Base-by-base conservation (phyloP, 176 grass and related monocot species). In the Eleusine indica region DNA sequence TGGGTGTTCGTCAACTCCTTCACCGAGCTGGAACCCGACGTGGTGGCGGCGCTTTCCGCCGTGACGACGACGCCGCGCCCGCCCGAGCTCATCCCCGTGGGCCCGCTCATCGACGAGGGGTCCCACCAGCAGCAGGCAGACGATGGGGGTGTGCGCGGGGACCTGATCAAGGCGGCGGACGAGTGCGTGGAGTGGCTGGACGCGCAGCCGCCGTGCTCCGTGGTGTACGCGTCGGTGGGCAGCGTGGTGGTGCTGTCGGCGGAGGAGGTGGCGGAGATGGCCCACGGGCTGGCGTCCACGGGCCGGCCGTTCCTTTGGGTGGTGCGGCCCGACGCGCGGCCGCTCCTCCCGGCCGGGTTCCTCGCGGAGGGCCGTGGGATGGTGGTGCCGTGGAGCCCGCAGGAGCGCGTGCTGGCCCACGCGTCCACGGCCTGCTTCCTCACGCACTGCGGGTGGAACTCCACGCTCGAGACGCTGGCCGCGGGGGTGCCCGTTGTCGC, bases 381-480 rank as follows among this genome's bases (percentile, higher is more conserved):
- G 79, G 83, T 97, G 43, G 90, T 97, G 58, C 83, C 77, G 46
- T 97, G 94, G 94, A 92, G 92, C 81, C 90, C 94, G 17, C 92
- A 97, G 86, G 92, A 92, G 21, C 80, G 38, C 15, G 94, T 97
- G 42, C 90, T 97, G 6, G 76, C 63, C 37, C 95, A 97, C 75
- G 6, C 60, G 15, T 40, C 95, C 0, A 77, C 86, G 0, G 95
- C 80, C 12, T 94, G 92, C 84, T 97, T 97, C 81, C 68, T 97
- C 61, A 94, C 92, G 68, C 92, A 97, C 87, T 94, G 95, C 75
- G 95, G 95, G 1, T 94, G 92, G 95, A 97, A 94, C 90, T 97
- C 95, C 4, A 88, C 81, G 40, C 83, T 91, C 15, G 95, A 97
- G 90, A 93, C 88, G 25, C 21, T 97, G 3, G 82, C 92, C 21